Evolutionary conservation across 73 alveolate species (phyloP), one percentile per base, ranked within the genome.

Genomic region (Symbiodinium natans): DNA sequence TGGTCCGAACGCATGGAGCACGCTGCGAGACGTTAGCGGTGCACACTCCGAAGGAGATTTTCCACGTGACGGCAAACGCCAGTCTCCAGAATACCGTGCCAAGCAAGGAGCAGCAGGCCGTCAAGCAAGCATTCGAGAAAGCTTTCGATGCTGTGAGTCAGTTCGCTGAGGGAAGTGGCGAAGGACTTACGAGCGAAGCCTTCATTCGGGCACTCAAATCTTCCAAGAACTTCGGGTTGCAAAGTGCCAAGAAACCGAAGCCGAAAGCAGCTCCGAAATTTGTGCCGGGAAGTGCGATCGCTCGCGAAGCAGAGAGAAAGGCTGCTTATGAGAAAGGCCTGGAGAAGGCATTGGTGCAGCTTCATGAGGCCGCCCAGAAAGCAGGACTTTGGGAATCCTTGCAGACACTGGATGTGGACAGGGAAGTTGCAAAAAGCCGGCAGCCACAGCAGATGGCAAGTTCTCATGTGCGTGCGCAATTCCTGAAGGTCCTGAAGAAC

Each of bases 1-100:
- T 86, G 83, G 10, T 23, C 38, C 75, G 83, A 15, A 19, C 83
- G 56, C 84, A 86, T 54, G 94, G 71, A 29, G 71, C 71, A n/a
- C 71, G 71, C 71, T 52, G 71, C 71, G 71, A 52, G 71, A 52
- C 71, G 9, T 52, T 52, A 29, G 71, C 71, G 1, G 71, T 52
- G 71, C 71, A 52, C 23, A 52, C 71, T 52, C 71, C 71, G 31
- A 52, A 52, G 71, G 71, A 52, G 71, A 52, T 52, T 23, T 52
- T 52, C 71, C 17, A 52, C 17, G 71, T 52, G n/a, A 52, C 71
- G 3, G 71, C 71, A 0, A 52, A 8, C 71, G 71, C 17, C n/a
- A 52, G 71, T 52, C 71, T 52, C 71, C 71, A 52, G 71, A 52
- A 52, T 29, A 52, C 71, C 71, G n/a, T 52, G 71, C 71, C 71